Conservation (phyloP, 2,329 filamentous ascomycete genomes). For the Alternaria brassicicola region DNA sequence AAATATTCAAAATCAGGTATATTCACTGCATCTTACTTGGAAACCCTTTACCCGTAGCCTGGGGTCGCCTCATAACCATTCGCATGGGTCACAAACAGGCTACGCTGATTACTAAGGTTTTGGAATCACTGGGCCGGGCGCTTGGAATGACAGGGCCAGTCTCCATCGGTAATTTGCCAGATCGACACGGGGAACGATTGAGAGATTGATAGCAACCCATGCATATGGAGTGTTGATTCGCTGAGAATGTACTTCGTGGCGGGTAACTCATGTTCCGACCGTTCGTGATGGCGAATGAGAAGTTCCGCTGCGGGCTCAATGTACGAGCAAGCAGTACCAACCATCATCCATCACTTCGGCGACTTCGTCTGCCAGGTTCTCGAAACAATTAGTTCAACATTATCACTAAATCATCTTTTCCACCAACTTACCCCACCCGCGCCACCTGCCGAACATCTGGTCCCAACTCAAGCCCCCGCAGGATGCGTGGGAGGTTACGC, state of each 20-base stretch:
- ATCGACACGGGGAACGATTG: not conserved
- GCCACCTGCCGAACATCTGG: conserved; percentile 1
- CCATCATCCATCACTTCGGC: not conserved
- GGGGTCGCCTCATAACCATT: not conserved
- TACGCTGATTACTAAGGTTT: conserved; percentile 20
- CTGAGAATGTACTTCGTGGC: not conserved
- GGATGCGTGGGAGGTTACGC: conserved; percentile 8
- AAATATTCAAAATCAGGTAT: conserved; percentile 5
- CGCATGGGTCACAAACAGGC: conserved; percentile 10
- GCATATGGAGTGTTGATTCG: not conserved
- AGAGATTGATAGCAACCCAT: not conserved
- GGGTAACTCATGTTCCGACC: not conserved
- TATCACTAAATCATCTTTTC: not conserved
- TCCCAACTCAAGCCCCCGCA: not conserved
- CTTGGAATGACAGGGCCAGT: not conserved
- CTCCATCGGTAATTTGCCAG: not conserved
- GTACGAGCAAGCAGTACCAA: not conserved
- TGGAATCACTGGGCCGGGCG: conserved; percentile 9
- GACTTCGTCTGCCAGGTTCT: not conserved
- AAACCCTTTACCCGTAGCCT: conserved; percentile 8
- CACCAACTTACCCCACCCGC: not conserved
- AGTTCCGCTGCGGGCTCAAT: not conserved
- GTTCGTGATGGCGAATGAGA: not conserved
- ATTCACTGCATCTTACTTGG: conserved; percentile 12
- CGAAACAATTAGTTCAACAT: not conserved